Percentiles rank a stretch among this genome's conserved stretches.
Conservation (phyloP, 805 yeast species). For the Wickerhamiella hasegawae region DNA sequence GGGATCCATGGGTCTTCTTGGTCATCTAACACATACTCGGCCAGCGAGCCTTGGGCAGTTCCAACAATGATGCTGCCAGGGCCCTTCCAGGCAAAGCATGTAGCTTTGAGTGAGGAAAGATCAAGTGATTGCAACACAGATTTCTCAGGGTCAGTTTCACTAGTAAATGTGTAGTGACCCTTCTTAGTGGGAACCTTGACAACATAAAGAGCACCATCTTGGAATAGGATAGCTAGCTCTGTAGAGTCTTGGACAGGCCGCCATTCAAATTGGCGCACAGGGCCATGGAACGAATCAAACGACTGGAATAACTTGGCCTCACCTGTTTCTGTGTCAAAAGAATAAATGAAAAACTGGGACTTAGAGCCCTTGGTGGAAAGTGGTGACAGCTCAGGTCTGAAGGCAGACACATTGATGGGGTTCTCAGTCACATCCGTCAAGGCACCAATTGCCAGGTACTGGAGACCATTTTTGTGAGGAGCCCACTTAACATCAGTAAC, state of each 20-base stretch:
- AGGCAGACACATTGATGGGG: too few relatives aligned
- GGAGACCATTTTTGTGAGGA: neutral
- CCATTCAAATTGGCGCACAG: conserved; percentile 14
- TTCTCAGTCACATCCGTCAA: conserved; percentile 18
- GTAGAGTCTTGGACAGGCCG: conserved; percentile 24
- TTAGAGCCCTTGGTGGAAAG: too few relatives aligned
- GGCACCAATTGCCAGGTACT: conserved; percentile 11
- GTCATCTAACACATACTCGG: conserved; percentile 33
- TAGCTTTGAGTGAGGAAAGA: too few relatives aligned
- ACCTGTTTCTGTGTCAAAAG: too few relatives aligned
- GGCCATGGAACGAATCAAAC: too few relatives aligned
- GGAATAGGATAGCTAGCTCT: conserved; percentile 35
- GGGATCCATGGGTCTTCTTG: conserved; percentile 16
- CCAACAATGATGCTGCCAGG: conserved; percentile 37
- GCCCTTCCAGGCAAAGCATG: conserved; percentile 33
- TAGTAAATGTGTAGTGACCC: neutral
- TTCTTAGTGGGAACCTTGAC: conserved; percentile 22
- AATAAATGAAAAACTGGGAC: conserved; percentile 17
- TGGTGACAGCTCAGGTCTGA: too few relatives aligned
- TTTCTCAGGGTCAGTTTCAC: conserved; percentile 15
- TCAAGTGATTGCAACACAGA: neutral
- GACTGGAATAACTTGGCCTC: too few relatives aligned
- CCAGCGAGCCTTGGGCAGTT: conserved; percentile 39
- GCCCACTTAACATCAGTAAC: conserved; percentile 7
- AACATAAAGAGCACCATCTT: conserved; percentile 41